Evolutionary conservation across 208 protist genomes (phyloP), one percentile per base, ranked within the genome.

Genomic region (Spongospora subterranea): DNA sequence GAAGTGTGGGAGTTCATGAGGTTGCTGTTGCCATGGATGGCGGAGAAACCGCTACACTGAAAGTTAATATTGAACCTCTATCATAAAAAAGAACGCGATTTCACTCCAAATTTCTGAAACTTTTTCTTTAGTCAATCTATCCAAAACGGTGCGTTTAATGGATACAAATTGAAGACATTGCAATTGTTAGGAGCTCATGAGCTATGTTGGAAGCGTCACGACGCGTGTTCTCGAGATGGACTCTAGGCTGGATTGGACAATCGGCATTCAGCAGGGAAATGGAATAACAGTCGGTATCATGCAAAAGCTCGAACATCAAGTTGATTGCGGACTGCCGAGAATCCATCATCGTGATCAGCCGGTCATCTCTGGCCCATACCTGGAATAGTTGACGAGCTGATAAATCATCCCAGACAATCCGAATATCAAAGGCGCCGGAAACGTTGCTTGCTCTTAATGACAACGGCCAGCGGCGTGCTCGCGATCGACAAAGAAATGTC

Each of bases 391-490:
- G 17, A 20, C 17, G 35, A 17, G 6, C n/a, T 35, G 35, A 6
- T 13, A 82, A n/a, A 43, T 82, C 71, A 82, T 82, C 71, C 71
- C 71, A 82, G 35, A n/a, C n/a, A 20, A 35, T 6, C 6, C 71
- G 71, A 82, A 82, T 82, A 6, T 82, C 71, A 13, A 82, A 40
- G 35, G 17, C 35, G 35, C n/a, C n/a, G 35, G 35, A 82, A 6
- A n/a, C 71, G 71, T 82, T 35, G 35, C 6, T 20, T 35, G 35
- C 35, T 35, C n/a, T 35, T 82, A 82, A 6, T 35, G 71, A 82
- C n/a, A 82, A 35, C 6, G 71, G 71, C 71, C 71, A 82, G 17
- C 71, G 71, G 13, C n/a, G n/a, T 43, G 6, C 17, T 13, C 35
- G 6, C 17, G 71, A 82, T 6, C 71, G n/a, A n/a, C 71, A 82